Evolutionary conservation across 805 yeast species (phyloP).

Genomic region (Candida tallmaniae): DNA sequence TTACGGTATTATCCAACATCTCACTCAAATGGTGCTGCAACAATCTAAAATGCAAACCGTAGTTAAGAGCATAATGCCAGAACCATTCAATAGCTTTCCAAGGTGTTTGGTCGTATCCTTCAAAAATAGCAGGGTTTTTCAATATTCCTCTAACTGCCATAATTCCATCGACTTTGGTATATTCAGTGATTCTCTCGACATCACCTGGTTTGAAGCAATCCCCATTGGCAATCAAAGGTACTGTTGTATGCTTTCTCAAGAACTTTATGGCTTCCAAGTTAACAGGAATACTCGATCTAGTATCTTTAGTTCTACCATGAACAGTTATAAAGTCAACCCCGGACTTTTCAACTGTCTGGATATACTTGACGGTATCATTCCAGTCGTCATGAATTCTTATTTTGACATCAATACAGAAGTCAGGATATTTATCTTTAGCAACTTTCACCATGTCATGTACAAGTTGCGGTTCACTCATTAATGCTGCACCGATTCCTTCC

Average conservation of each 20-base stretch:
- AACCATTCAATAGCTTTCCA: constrained; percentile 88
- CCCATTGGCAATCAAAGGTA: constrained; percentile 97
- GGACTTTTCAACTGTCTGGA: constrained; percentile 67
- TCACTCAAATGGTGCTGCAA: constrained; percentile 85
- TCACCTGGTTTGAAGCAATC: constrained; percentile 75
- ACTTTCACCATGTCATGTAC: constrained; percentile 82
- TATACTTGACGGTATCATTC: constrained; percentile 68
- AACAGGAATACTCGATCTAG: constrained; percentile 81
- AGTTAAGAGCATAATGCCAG: constrained; percentile 71
- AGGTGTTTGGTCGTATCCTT: constrained; percentile 70
- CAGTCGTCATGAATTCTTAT: constrained; percentile 81
- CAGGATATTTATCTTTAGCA: constrained; percentile 73
- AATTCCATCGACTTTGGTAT: constrained; percentile 83
- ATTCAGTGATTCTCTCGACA: constrained; percentile 53
- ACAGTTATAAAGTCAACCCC: constrained; percentile 94
- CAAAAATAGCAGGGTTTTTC: constrained; percentile 82
- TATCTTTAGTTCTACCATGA: constrained; percentile 85
- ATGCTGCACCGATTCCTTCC: constrained; percentile 96
- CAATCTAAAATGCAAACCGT: constrained; percentile 81
- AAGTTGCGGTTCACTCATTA: constrained; percentile 76
- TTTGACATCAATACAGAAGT: constrained; percentile 83
- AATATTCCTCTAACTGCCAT: constrained; percentile 93
- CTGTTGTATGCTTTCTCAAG: constrained; percentile 49
- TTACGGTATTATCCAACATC: constrained; percentile 62
- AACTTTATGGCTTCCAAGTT: constrained; percentile 74